Conservation (phyloP, 352 stramenopile species). For the Phytopythium montanum region DNA sequence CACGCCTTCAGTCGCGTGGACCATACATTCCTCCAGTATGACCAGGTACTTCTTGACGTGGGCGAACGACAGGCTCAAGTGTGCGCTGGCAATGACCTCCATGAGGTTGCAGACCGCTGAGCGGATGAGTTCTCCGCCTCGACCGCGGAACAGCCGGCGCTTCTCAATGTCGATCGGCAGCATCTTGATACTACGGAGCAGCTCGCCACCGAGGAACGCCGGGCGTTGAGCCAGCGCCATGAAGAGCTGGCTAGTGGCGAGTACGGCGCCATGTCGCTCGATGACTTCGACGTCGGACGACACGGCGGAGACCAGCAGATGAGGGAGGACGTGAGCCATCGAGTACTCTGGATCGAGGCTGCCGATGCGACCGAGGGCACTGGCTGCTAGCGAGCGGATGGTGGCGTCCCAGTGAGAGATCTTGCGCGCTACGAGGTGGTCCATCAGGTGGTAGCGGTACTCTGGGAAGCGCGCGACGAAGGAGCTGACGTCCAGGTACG, state of each 20-base stretch:
- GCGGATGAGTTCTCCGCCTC: conserved; percentile 95
- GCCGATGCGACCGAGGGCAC: conserved; percentile 84
- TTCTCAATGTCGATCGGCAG: conserved; percentile 92
- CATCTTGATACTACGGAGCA: conserved; percentile 67
- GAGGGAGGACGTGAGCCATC: conserved; percentile 72
- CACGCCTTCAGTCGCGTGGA: conserved; percentile 93
- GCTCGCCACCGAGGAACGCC: conserved; percentile 63
- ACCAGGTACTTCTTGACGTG: conserved; percentile 76
- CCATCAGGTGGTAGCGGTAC: conserved; percentile 81
- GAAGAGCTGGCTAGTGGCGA: conserved; percentile 88
- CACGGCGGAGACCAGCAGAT: conserved; percentile 77
- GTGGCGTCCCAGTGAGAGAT: conserved; percentile 95
- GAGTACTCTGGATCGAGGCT: conserved; percentile 77
- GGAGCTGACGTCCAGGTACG: conserved; percentile 91
- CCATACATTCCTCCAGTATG: conserved; percentile 90
- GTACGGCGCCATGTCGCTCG: conserved; percentile 91
- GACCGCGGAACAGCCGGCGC: conserved; percentile 92
- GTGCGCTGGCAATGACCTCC: conserved; percentile 75
- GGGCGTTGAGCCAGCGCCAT: conserved; percentile 42
- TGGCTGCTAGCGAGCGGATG: conserved; percentile 88
- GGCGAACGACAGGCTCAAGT: conserved; percentile 48
- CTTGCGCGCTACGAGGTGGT: conserved; percentile 86
- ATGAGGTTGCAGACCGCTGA: conserved; percentile 93
- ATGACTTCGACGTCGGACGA: conserved; percentile 88
- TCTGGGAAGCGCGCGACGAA: conserved; percentile 90